Percentiles rank a stretch among this genome's conserved stretches.
Conservation (phyloP, 352 stramenopile species). For the Phytophthora constricta region DNA sequence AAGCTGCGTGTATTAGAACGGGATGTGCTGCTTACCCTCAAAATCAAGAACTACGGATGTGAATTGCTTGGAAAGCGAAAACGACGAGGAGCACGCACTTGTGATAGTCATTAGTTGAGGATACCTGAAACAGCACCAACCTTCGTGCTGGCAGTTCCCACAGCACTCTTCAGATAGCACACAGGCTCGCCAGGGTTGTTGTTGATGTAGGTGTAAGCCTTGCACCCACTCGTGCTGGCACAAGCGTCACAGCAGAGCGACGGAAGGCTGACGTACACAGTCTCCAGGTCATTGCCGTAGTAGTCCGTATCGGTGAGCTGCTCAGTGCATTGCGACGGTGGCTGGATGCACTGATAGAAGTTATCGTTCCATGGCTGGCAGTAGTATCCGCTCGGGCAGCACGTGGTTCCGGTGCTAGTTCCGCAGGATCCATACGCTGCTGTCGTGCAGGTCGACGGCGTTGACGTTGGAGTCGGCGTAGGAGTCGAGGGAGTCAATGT, state of each 20-base stretch:
- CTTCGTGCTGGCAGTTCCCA: slow-evolving; percentile 23
- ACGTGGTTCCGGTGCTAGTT: slow-evolving; percentile 27
- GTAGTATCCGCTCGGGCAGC: slow-evolving; percentile 42
- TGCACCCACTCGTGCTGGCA: slow-evolving; percentile 36
- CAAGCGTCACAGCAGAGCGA: slow-evolving; percentile 53
- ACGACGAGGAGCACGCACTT: slow-evolving; percentile 2
- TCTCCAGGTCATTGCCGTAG: slow-evolving; percentile 50
- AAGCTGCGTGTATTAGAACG: background rate
- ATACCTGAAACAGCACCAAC: slow-evolving; percentile 40
- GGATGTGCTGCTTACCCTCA: slow-evolving; percentile 4
- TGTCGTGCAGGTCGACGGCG: slow-evolving; percentile 29
- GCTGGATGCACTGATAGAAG: slow-evolving; percentile 44
- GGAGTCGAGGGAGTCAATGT: slow-evolving; percentile 3
- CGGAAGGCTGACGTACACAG: slow-evolving; percentile 43
- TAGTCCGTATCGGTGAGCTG: slow-evolving; percentile 45
- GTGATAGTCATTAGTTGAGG: slow-evolving; percentile 37
- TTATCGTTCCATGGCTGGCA: slow-evolving; percentile 48
- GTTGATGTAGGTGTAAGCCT: slow-evolving; percentile 58
- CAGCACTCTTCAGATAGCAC: slow-evolving; percentile 42
- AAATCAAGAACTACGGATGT: background rate
- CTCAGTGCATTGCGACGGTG: slow-evolving; percentile 32
- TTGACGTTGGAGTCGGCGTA: slow-evolving; percentile 24
- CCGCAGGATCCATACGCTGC: slow-evolving; percentile 27
- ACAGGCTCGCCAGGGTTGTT: slow-evolving; percentile 32
- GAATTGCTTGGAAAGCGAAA: background rate